Evolutionary conservation across 2,329 filamentous ascomycete genomes (phyloP).

Genomic region (Westerdykella aurantiaca): DNA sequence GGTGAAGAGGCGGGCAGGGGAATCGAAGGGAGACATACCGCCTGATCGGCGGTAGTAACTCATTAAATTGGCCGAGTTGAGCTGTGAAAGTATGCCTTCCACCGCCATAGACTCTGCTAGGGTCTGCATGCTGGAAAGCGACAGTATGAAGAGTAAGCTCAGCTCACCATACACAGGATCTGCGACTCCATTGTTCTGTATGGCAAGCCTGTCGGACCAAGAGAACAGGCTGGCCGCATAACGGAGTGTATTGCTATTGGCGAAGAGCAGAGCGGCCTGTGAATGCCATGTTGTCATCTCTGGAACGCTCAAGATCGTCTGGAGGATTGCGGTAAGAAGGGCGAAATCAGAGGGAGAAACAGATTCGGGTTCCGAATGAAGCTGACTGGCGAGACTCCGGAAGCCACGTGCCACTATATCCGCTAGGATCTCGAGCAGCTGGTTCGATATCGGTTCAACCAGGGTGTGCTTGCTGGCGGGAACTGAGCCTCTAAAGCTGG

Average conservation of each 20-base stretch:
- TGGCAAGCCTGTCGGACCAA: slow-evolving; percentile 79
- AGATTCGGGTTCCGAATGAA: slow-evolving; percentile 67
- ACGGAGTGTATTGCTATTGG: slow-evolving; percentile 64
- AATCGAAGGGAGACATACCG: slow-evolving; percentile 72
- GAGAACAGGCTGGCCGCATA: slow-evolving; percentile 84
- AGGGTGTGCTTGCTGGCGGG: slow-evolving; percentile 40
- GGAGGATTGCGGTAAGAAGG: slow-evolving; percentile 80
- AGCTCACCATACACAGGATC: slow-evolving; percentile 93
- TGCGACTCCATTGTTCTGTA: slow-evolving; percentile 48
- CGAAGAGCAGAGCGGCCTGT: slow-evolving; percentile 44
- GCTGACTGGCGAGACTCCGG: slow-evolving; percentile 68
- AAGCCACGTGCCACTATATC: slow-evolving; percentile 76
- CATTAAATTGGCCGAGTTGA: slow-evolving; percentile 73
- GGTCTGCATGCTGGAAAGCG: slow-evolving; percentile 72
- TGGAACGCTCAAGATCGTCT: slow-evolving; percentile 74
- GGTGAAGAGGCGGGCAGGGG: slow-evolving; percentile 69
- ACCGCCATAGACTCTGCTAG: slow-evolving; percentile 87
- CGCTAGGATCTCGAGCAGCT: slow-evolving; percentile 71
- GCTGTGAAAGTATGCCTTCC: slow-evolving; percentile 72
- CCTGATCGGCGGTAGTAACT: slow-evolving; percentile 65
- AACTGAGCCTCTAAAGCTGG: slow-evolving; percentile 34
- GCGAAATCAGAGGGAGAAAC: slow-evolving; percentile 75
- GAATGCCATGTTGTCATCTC: slow-evolving; percentile 61
- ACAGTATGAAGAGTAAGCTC: slow-evolving; percentile 80
- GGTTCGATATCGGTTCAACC: slow-evolving; percentile 22